Conservation (phyloP, 2,329 filamentous ascomycete genomes). For the Metarhizium sp. region DNA sequence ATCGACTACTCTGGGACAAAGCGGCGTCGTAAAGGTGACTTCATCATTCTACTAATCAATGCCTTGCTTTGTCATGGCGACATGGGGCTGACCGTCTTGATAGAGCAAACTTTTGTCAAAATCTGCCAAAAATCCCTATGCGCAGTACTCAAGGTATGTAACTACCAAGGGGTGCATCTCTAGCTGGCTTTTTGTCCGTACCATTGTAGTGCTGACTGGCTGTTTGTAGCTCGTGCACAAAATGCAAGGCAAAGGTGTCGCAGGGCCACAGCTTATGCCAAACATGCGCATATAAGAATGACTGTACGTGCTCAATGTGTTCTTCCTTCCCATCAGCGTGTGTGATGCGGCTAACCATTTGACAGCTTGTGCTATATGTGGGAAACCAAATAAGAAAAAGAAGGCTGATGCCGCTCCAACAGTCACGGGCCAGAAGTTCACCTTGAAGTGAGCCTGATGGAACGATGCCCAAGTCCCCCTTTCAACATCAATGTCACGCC, state of each 20-base stretch:
- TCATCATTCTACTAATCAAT: neutral
- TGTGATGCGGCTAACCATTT: constrained; percentile 6
- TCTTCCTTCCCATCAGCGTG: neutral
- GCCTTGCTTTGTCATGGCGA: neutral
- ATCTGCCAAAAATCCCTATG: constrained; percentile 56
- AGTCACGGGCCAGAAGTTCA: constrained; percentile 53
- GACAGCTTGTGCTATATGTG: constrained; percentile 53
- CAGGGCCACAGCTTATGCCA: constrained; percentile 52
- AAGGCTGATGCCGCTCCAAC: constrained; percentile 38
- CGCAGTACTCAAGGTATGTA: constrained; percentile 40
- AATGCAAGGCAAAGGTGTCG: constrained; percentile 55
- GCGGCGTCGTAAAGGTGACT: constrained; percentile 48
- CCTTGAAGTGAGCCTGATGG: constrained; percentile 38
- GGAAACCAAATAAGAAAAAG: constrained; percentile 45
- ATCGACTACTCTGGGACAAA: constrained; percentile 46
- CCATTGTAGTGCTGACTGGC: neutral
- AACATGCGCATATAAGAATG: constrained; percentile 52
- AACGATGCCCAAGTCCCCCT: no score
- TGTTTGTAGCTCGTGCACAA: constrained; percentile 40
- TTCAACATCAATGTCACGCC: neutral
- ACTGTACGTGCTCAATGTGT: constrained; percentile 33
- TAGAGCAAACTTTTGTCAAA: constrained; percentile 57
- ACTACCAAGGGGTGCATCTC: neutral
- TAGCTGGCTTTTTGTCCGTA: no score
- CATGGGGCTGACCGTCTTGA: neutral